These are phyloP conservation scores for Chalaropsis thielavioides DNA, from an alignment of 2,329 filamentous ascomycete genomes.

Conservation along the genomic window DNA sequence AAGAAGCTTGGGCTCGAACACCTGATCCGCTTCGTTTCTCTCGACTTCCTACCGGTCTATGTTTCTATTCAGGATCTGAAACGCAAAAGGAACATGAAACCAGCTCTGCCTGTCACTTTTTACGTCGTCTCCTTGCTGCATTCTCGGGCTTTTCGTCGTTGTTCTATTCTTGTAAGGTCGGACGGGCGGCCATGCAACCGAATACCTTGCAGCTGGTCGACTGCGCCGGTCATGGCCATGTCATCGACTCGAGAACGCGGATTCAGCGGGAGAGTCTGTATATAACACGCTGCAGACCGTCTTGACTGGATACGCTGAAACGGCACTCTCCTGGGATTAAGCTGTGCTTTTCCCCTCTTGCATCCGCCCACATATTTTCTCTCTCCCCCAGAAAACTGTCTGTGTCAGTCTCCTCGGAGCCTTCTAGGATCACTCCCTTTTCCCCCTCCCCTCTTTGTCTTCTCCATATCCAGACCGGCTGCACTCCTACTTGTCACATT, in stretches of 20 bases:
- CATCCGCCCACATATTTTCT: not conserved
- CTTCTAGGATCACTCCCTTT: not conserved
- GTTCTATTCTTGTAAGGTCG: not conserved
- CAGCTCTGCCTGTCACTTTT: not conserved
- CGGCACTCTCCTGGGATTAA: not conserved
- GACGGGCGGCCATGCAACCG: not conserved
- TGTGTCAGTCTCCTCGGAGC: not conserved
- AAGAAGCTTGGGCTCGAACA: not conserved
- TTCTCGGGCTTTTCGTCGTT: not conserved
- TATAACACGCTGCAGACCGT: not conserved
- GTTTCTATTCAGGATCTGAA: not conserved
- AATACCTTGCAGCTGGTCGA: not conserved
- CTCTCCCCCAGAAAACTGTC: not conserved
- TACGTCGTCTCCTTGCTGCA: not conserved
- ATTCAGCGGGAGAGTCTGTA: not conserved
- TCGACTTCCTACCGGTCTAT: not conserved
- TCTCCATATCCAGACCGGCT: not conserved
- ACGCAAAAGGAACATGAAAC: not conserved
- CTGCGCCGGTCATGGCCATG: not conserved
- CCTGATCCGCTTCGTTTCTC: not conserved
- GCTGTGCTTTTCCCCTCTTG: not conserved
- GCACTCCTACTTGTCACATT: not conserved
- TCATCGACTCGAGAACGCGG: not conserved
- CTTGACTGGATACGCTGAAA: not conserved
- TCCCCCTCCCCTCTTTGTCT: not conserved